A percentile compares a stretch with the other conserved stretches of the same genome.
Evolutionary conservation across 148 eudicot species (phyloP).

Genomic region (Persicaria maculosa): DNA sequence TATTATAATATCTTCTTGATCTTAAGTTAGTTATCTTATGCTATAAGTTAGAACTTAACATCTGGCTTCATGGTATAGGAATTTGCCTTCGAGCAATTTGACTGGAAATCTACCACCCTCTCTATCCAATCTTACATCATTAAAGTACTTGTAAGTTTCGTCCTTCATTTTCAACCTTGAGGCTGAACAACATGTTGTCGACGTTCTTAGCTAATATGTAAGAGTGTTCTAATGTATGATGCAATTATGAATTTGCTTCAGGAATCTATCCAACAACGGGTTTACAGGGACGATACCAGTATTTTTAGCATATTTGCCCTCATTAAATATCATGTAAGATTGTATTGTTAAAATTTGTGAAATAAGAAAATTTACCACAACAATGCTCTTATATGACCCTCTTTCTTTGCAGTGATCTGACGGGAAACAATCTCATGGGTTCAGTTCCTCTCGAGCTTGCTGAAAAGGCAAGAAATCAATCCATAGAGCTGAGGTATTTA

Average conservation of each 20-base stretch:
- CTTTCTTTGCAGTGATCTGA: not conserved
- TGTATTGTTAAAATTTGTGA: too few species aligned
- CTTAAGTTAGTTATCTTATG: too few species aligned
- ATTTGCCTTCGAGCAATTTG: not conserved
- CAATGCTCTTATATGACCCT: not conserved
- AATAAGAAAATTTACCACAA: too few species aligned
- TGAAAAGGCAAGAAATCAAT: not conserved
- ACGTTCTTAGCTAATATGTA: too few species aligned
- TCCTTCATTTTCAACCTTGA: not conserved
- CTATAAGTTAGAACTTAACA: too few species aligned
- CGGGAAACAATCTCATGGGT: not conserved
- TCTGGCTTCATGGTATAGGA: too few species aligned
- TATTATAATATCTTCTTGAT: too few species aligned
- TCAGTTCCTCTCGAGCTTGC: not conserved
- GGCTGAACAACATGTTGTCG: too few species aligned
- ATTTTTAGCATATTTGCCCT: too few species aligned
- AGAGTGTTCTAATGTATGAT: not conserved
- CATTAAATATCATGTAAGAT: too few species aligned
- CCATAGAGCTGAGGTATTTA: not conserved
- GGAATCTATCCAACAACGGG: constrained; percentile 8
- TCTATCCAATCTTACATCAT: not conserved
- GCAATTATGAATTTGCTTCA: not conserved
- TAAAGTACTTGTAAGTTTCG: not conserved
- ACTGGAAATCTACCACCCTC: not conserved
- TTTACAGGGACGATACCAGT: too few species aligned